Evolutionary conservation across 2,329 filamentous ascomycete genomes (phyloP), one percentile per base, ranked within the genome.

Genomic region (Drechslera avenae): DNA sequence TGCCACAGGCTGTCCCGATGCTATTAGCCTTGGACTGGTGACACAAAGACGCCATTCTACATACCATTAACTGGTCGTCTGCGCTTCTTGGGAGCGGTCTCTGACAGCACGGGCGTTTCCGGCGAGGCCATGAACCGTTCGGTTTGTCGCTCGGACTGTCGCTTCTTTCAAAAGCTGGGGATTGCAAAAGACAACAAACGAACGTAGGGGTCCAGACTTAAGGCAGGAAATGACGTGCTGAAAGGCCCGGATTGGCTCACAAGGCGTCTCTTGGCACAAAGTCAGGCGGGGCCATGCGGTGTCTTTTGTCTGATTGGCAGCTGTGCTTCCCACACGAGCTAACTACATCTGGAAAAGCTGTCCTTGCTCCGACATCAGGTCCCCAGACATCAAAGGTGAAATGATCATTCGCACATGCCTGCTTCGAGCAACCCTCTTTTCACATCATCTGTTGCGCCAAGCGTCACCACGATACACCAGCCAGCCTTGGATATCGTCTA

Each of bases 1-100:
- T 62, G 9, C 54, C 35, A 50, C 59, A 62, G 14, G 59, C 59
- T 62, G 28, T 32, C 23, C 30, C 21, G 10, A 36, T 18, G 32
- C 40, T 23, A 28, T 59, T 56, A 60, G 50, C 40, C 43, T 14
- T 31, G 18, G 10, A 26, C 3, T 33, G 10, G 28, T 23, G 41
- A 33, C 18, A 45, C 42, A 34, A 49, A 40, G 39, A 30, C 8
- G 32, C 39, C 46, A 42, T 37, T 6, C 12, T 26, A 48, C 47
- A 28, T 57, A 66, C 64, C 64, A 48, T 67, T 67, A n/a, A 64
- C 46, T 35, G 63, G 61, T 41, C 64, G 60, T 50, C 54, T 63
- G 34, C 64, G 61, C 54, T 58, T 63, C 58, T 62, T 62, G 54
- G 51, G 34, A 47, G 44, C 47, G 36, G 45, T 35, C 39, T 56